A percentile compares a stretch with the other conserved stretches of the same genome.
Evolutionary conservation across 192 early-diverging fungal species (phyloP).

Genomic region (Backusella circina): DNA sequence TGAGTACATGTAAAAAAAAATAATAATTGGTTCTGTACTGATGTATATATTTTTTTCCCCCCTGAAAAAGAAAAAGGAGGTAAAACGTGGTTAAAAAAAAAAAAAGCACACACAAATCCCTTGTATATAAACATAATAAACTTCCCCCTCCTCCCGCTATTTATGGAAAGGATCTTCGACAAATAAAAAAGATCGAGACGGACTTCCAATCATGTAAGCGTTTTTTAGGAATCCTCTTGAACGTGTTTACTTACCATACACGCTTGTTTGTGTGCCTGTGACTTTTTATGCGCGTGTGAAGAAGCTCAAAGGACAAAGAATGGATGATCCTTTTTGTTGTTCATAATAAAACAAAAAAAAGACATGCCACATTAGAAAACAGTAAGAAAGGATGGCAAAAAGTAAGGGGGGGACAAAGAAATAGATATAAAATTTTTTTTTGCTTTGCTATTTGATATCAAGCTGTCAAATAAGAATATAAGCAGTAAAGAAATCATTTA

Average conservation of each 20-base stretch:
- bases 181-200: background rate
- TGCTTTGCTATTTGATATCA: background rate
- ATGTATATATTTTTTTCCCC: background rate
- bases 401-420: background rate
- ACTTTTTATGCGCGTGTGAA: conserved; percentile 6
- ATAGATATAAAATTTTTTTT: background rate
- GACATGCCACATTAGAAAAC: background rate
- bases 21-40: background rate
- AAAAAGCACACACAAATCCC: background rate
- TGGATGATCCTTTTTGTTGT: background rate
- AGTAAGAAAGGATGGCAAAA: background rate
- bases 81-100: background rate
- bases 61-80: background rate
- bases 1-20: background rate
- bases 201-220: background rate
- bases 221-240: background rate
- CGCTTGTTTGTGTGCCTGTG: background rate
- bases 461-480: background rate
- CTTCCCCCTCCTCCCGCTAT: background rate
- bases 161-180: conserved; percentile 4
- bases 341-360: background rate
- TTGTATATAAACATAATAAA: background rate
- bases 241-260: background rate
- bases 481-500: background rate
- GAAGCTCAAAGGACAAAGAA: conserved; percentile 4